Conservation (phyloP, 805 yeast genomes). For the Candida hungchunana region DNA sequence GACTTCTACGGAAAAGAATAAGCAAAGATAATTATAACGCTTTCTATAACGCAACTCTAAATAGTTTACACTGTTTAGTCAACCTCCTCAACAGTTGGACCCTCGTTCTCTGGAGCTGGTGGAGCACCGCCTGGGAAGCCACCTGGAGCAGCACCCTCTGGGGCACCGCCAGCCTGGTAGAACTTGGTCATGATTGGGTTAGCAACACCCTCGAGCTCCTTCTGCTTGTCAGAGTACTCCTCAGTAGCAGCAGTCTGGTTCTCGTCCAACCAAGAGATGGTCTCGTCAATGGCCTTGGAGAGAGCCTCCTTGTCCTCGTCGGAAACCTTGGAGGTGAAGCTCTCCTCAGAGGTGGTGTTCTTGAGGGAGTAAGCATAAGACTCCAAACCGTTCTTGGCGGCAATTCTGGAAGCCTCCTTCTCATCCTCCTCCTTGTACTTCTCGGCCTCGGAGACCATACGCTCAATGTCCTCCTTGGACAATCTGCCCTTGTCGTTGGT, state of each 20-base stretch:
- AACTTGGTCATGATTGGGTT: conserved; percentile 97
- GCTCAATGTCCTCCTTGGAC: conserved; percentile 95
- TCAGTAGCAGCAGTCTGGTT: conserved; percentile 91
- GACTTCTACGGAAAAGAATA: too few species aligned
- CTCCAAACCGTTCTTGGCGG: conserved; percentile 92
- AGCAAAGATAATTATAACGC: background rate
- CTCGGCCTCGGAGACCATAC: conserved; percentile 97
- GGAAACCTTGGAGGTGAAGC: conserved; percentile 75
- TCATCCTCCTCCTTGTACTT: conserved; percentile 96
- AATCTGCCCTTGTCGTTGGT: conserved; percentile 99
- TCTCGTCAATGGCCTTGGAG: conserved; percentile 76
- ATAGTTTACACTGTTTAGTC: conserved; percentile 37
- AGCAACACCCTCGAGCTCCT: conserved; percentile 91
- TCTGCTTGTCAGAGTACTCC: conserved; percentile 88
- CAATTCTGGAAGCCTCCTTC: conserved; percentile 87
- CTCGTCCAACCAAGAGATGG: conserved; percentile 87
- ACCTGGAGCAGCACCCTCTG: conserved; percentile 53
- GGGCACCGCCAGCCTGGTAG: conserved; percentile 92
- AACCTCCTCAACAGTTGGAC: conserved; percentile 79
- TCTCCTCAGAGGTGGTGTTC: conserved; percentile 71
- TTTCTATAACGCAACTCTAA: background rate
- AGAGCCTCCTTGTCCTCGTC: conserved; percentile 65
- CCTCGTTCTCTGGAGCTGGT: conserved; percentile 43
- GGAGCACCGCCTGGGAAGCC: conserved; percentile 53
- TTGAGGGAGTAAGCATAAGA: conserved; percentile 92